A percentile compares a stretch with the other conserved stretches of the same genome.
phyloP scores from a whole-genome alignment of 2,329 filamentous ascomycete species.

The Clonostachys solani region DNA sequence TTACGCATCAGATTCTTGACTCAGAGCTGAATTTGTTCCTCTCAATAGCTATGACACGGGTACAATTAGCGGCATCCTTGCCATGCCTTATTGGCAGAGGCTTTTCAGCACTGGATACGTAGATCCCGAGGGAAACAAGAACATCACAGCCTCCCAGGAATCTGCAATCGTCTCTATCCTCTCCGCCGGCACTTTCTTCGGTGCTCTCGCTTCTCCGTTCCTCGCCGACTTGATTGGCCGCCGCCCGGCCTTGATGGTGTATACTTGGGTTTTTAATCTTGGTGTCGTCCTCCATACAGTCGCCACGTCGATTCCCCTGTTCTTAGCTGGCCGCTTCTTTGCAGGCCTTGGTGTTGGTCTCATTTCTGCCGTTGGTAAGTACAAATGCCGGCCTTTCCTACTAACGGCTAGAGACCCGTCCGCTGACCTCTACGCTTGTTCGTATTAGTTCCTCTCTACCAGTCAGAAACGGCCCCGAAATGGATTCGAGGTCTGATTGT shows the following conservation, averaged over 20 bases:
- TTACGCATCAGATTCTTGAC: not conserved
- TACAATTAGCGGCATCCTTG: constrained; percentile 49
- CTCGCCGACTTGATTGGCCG: constrained; percentile 60
- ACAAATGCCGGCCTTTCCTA: not conserved
- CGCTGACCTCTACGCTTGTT: not conserved
- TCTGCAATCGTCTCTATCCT: constrained; percentile 71
- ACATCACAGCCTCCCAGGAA: constrained; percentile 46
- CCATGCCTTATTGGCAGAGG: constrained; percentile 47
- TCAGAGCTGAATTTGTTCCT: not conserved
- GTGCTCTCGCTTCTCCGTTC: constrained; percentile 53
- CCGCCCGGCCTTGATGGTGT: constrained; percentile 53
- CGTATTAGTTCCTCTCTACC: constrained; percentile 59
- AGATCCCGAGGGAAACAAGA: constrained; percentile 13
- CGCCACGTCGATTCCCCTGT: constrained; percentile 51
- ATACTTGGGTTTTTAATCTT: constrained; percentile 56
- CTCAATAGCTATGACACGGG: constrained; percentile 44
- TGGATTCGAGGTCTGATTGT: constrained; percentile 72
- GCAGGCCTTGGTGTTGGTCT: constrained; percentile 68
- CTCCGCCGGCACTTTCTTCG: constrained; percentile 68
- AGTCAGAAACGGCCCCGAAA: constrained; percentile 67
- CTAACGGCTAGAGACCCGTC: not conserved
- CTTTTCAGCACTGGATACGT: constrained; percentile 19
- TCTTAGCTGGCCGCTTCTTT: constrained; percentile 64
- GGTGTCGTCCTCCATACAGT: constrained; percentile 62
- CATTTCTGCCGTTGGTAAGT: constrained; percentile 52